These are phyloP conservation scores for Chondrostereum purpureum DNA, from an alignment of 1,284 basidiomycete genomes.

Conservation along the genomic window DNA sequence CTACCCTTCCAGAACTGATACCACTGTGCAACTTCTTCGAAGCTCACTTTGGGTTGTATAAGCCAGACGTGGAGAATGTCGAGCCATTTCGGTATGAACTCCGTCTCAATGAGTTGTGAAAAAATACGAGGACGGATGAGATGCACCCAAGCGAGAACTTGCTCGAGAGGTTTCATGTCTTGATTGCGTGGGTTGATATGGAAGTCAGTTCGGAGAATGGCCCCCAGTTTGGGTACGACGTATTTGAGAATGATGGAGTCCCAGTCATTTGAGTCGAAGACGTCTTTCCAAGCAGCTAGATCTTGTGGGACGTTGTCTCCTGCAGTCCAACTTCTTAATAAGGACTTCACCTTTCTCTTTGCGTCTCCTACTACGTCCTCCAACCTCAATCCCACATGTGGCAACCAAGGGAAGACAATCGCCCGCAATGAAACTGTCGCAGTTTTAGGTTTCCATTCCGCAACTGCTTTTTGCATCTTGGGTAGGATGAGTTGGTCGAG, in stretches of 20 bases:
- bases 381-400: slow-evolving; percentile 74
- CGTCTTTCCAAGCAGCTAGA: slow-evolving; percentile 74
- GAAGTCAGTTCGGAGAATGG: slow-evolving; percentile 77
- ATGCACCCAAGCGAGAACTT: slow-evolving; percentile 70
- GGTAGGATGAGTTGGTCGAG: slow-evolving; percentile 94
- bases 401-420: slow-evolving; percentile 95
- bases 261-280: slow-evolving; percentile 81
- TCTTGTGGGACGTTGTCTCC: slow-evolving; percentile 73
- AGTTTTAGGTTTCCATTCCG: slow-evolving; percentile 70
- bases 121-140: slow-evolving; percentile 74
- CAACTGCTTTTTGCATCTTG: slow-evolving; percentile 81
- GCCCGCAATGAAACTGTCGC: slow-evolving; percentile 61
- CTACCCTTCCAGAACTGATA: slow-evolving; percentile 83
- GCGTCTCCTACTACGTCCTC: slow-evolving; percentile 82
- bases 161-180: slow-evolving; percentile 77
- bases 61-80: slow-evolving; percentile 91
- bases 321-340: slow-evolving; percentile 76
- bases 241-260: slow-evolving; percentile 87
- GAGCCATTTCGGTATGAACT: slow-evolving; percentile 97
- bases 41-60: slow-evolving; percentile 72
- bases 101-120: slow-evolving; percentile 76
- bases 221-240: slow-evolving; percentile 83
- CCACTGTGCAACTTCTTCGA: slow-evolving; percentile 91
- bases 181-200: slow-evolving; percentile 85
- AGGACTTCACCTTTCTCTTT: slow-evolving; percentile 74